These are phyloP conservation scores for Elaeis oleifera DNA, from an alignment of 202 grass and related monocot species.

Conservation along the genomic window DNA sequence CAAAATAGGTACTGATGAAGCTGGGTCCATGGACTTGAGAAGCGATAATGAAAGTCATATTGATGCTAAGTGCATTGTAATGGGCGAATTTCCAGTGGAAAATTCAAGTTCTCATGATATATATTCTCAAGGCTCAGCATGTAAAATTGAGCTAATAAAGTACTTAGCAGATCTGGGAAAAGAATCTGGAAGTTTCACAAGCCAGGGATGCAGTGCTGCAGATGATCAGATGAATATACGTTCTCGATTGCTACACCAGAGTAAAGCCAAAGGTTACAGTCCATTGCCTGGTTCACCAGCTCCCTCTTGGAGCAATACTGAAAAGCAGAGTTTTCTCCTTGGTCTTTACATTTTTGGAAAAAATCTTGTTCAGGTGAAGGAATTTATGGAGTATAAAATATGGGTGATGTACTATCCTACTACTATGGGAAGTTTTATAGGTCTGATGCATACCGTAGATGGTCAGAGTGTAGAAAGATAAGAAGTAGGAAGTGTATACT, in stretches of 20 bases:
- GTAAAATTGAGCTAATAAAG: neutral
- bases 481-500: conserved; percentile 68
- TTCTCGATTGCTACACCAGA: neutral
- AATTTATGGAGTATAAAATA: conserved; percentile 50
- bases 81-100: neutral
- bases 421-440: conserved; percentile 88
- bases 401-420: conserved; percentile 54
- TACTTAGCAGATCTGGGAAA: neutral
- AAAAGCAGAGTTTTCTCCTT: conserved; percentile 59
- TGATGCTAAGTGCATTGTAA: conserved; percentile 2
- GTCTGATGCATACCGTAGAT: conserved; percentile 47
- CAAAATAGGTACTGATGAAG: conserved; percentile 13
- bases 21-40: neutral
- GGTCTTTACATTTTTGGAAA: conserved; percentile 95
- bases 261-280: conserved; percentile 27
- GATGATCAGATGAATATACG: neutral
- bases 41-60: conserved; percentile 1
- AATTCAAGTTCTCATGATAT: neutral
- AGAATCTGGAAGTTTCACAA: neutral
- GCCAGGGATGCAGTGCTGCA: neutral
- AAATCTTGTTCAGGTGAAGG: conserved; percentile 49
- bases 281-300: conserved; percentile 47
- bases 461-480: conserved; percentile 80
- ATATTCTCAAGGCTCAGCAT: neutral
- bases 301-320: conserved; percentile 49